A percentile compares a stretch with the other conserved stretches of the same genome.
These are phyloP conservation scores for Caloboletus firmus DNA, from an alignment of 1,284 basidiomycete species.

Conservation along the genomic window DNA sequence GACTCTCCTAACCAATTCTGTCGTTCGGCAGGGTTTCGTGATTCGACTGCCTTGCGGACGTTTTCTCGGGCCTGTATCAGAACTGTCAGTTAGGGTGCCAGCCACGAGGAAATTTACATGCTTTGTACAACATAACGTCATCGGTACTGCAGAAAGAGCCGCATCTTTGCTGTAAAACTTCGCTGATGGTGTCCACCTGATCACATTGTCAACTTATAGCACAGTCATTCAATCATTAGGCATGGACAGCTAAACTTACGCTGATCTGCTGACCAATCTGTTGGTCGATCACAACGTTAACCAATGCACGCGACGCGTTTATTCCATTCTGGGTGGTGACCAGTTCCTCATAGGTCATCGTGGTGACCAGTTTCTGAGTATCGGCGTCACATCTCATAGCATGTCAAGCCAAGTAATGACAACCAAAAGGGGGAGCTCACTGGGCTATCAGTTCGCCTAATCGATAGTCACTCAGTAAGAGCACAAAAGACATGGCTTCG, in stretches of 20 bases:
- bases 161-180: conserved; percentile 91
- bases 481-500: conserved; percentile 90
- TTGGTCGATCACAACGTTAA: conserved; percentile 95
- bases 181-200: conserved; percentile 94
- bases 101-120: conserved; percentile 29
- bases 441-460: conserved; percentile 82
- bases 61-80: conserved; percentile 82
- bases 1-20: conserved; percentile 81
- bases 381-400: conserved; percentile 62
- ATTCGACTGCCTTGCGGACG: conserved; percentile 86
- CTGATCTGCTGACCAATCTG: conserved; percentile 96
- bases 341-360: conserved; percentile 81
- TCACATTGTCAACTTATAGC: conserved; percentile 12
- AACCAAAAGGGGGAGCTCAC: conserved; percentile 44
- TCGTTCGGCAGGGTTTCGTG: conserved; percentile 69
- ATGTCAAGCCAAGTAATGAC: conserved; percentile 14
- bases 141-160: conserved; percentile 98
- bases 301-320: conserved; percentile 81
- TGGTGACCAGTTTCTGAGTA: conserved; percentile 64
- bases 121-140: conserved; percentile 98
- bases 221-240: background rate
- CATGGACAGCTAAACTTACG: conserved; percentile 46
- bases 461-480: conserved; percentile 89
- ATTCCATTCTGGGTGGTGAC: conserved; percentile 83
- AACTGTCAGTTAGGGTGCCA: conserved; percentile 1